phyloP scores from a whole-genome alignment of 192 early-diverging fungal species.

The Gigaspora rosea region DNA sequence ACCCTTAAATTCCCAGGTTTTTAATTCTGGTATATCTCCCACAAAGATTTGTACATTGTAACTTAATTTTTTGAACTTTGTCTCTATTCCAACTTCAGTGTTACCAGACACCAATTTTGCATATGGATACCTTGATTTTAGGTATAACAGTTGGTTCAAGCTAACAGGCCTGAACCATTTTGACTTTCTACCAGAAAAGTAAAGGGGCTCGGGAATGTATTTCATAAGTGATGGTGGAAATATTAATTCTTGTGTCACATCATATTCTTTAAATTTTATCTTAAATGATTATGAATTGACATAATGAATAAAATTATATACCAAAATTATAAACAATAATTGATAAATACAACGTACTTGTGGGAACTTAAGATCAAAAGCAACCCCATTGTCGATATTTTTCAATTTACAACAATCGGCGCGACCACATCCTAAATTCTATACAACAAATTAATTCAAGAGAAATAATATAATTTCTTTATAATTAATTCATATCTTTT shows the following conservation, averaged over 20 bases:
- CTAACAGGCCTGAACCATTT: constrained; percentile 65
- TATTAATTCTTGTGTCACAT: constrained; percentile 64
- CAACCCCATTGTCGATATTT: background rate
- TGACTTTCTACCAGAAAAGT: constrained; percentile 52
- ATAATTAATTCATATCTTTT: background rate
- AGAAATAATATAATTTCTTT: background rate
- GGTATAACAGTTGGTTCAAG: constrained; percentile 51
- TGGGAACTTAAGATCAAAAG: constrained; percentile 16
- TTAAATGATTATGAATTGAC: background rate
- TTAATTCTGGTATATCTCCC: constrained; percentile 71
- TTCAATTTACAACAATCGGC: constrained; percentile 26
- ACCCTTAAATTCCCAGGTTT: constrained; percentile 43
- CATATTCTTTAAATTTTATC: constrained; percentile 59
- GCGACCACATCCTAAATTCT: constrained; percentile 13
- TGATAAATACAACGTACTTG: background rate
- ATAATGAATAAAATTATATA: background rate
- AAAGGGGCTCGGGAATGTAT: constrained; percentile 49
- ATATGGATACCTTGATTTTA: constrained; percentile 57
- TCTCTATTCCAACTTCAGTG: constrained; percentile 81
- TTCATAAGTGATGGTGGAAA: constrained; percentile 69
- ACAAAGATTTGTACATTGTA: constrained; percentile 67
- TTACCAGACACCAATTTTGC: constrained; percentile 84
- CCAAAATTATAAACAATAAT: background rate
- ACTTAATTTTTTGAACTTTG: constrained; percentile 68
- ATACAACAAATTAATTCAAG: background rate